Evolutionary conservation across 768 basidiomycete genomes (phyloP), one percentile per base, ranked within the genome.

Genomic region (Leccinum subtestaceum): DNA sequence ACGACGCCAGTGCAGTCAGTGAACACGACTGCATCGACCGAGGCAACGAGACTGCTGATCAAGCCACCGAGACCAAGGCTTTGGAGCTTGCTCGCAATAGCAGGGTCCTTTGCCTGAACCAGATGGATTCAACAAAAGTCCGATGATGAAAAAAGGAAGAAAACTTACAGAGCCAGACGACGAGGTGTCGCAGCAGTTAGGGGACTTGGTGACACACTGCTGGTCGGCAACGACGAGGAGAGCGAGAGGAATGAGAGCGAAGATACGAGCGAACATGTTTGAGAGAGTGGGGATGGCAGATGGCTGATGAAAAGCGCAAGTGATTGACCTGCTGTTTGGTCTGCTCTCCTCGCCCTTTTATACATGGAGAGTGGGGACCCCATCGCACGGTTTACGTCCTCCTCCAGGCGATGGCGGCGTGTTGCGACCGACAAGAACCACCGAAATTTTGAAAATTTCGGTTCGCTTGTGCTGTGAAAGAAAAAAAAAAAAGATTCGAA

Each of bases 211-310:
- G 0, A 60, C 59, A 12, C 36, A 60, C 34, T 56, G 38, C 68
- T 56, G 45, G 21, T 13, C 13, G 10, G 64, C 62, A 25, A 59
- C 52, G 21, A 29, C 66, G 9, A 66, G 45, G 27, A 64, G 50
- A 55, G 60, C 69, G 8, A 70, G 36, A 13, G 62, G 62, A 3
- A 62, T n/a, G 25, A 70, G 51, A 40, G 68, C 55, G 10, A 65
- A 17, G 56, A 66, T 5, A 5, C 62, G 63, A 50, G 67, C 53
- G 21, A 69, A 59, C 66, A 67, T 67, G 13, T 2, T 32, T 25
- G 27, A 29, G 25, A 6, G n/a, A 40, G 2, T 1, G 3, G 9
- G 40, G 48, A 21, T 10, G 15, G 34, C 2, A 15, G 32, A 12
- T 10, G 2, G n/a, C 17, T 32, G 34, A 43, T 25, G 36, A 57